Base-by-base conservation (phyloP, 495 filamentous ascomycete species). In the Penicillium pulvis region DNA sequence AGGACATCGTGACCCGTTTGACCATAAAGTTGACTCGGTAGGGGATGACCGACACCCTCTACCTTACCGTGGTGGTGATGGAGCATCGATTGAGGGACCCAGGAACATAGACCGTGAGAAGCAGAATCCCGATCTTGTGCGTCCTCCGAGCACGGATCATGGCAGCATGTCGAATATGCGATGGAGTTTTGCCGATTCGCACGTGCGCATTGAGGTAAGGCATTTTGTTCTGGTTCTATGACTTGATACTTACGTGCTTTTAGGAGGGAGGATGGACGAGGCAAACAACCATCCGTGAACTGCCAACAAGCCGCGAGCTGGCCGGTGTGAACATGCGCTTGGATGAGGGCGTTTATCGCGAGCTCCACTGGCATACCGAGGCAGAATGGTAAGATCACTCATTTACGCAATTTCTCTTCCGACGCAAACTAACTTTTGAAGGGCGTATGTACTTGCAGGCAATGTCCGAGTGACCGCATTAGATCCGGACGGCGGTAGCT, bases 281-380 rank as follows among this genome's bases (percentile, higher is more conserved):
- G 1, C 85, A 88, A 66, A 87, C 85, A 0, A 88, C 85, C 12
- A 75, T 85, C 50, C 78, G 81, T 17, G 86, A 87, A 64, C 68
- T 88, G 1, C 76, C 77, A 6, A 75, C 80, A 14, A 87, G 84
- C 61, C 73, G 78, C 11, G 83, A 88, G 54, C 75, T 89, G 28
- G 86, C 86, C 7, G 81, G 82, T 47, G 86, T 87, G 52, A 87
- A 89, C 62, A 88, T 88, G 86, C 82, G 86, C 16, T 80, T 89
- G 1, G 85, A 85, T 41, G 63, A 79, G 50, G 85, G 85, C 36
- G 87, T 84, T n/a, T 88, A 87, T 62, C 85, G 87, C 8, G 87
- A 90, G 63, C 70, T 90, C 16, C 87, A 90, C 63, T 90, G 87
- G 87, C 87, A 90, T 71, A 86, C 83, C 45, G 83, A 88, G 63